Evolutionary conservation across 129 eudicot genomes (phyloP).

Genomic region (Escallonia herrerae): DNA sequence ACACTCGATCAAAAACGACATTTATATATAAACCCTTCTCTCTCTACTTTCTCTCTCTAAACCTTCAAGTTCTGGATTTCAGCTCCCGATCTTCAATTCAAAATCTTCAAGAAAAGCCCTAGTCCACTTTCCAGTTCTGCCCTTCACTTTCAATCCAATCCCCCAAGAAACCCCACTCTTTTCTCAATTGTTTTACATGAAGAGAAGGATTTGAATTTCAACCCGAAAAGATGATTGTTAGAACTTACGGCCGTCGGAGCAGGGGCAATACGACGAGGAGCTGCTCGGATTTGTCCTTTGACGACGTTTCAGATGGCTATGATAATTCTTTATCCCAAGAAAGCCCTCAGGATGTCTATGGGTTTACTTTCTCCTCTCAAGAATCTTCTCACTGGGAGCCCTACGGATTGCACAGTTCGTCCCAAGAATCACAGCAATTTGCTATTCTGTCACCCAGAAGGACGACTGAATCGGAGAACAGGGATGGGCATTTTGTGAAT

Average conservation of each 20-base stretch:
- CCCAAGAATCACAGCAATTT: constrained; percentile 43
- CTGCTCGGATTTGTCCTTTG: constrained; percentile 30
- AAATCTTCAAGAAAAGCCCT: constrained; percentile 8
- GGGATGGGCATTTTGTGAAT: constrained; percentile 15
- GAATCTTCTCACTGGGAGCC: constrained; percentile 56
- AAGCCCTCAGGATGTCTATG: constrained; percentile 45
- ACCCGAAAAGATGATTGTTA: constrained; percentile 48
- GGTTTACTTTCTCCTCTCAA: constrained; percentile 59
- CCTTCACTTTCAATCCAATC: background rate
- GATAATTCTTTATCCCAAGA: constrained; percentile 44
- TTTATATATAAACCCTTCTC: background rate
- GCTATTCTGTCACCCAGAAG: constrained; percentile 27
- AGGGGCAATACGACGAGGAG: constrained; percentile 21
- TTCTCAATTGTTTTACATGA: background rate
- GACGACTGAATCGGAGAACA: constrained; percentile 1
- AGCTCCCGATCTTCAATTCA: constrained; percentile 4
- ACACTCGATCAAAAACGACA: background rate
- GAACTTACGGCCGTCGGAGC: constrained; percentile 80
- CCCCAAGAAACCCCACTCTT: background rate
- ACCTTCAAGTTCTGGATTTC: background rate
- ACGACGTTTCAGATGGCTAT: constrained; percentile 36
- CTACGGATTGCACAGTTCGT: constrained; percentile 20
- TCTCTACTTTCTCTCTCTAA: too few species aligned
- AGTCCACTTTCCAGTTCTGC: background rate
- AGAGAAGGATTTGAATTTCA: constrained; percentile 3